phyloP scores from a whole-genome alignment of 305 asterid genomes.

The Fraxinus dipetala region DNA sequence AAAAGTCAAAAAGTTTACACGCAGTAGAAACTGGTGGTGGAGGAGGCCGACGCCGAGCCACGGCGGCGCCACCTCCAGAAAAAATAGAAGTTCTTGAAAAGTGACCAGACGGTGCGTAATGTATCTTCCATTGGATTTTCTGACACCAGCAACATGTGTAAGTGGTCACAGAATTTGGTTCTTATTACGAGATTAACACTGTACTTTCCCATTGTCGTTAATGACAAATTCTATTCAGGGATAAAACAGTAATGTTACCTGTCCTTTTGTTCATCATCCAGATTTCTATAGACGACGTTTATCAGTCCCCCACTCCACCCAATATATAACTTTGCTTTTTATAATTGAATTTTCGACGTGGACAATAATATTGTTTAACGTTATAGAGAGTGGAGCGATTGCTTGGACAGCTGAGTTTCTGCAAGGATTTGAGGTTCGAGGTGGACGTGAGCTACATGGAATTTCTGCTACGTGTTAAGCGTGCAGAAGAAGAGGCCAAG shows the following conservation, averaged over 20 bases:
- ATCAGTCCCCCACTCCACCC: slow-evolving; percentile 23
- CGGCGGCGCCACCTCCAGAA: not conserved
- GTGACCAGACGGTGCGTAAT: slow-evolving; percentile 31
- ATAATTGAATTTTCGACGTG: not conserved
- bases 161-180: slow-evolving; percentile 38
- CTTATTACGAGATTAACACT: slow-evolving; percentile 63
- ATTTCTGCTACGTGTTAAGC: slow-evolving; percentile 69
- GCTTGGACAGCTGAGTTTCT: slow-evolving; percentile 37
- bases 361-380: not conserved
- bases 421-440: slow-evolving; percentile 37
- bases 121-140: slow-evolving; percentile 74
- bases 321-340: not conserved
- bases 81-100: slow-evolving; percentile 5
- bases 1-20: slow-evolving; percentile 31
- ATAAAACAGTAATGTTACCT: slow-evolving; percentile 38
- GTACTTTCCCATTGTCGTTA: slow-evolving; percentile 33
- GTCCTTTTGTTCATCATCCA: slow-evolving; percentile 34
- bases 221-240: slow-evolving; percentile 39
- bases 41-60: not conserved
- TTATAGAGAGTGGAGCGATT: slow-evolving; percentile 52
- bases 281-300: slow-evolving; percentile 31
- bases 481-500: slow-evolving; percentile 62
- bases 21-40: slow-evolving; percentile 5
- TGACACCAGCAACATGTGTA: slow-evolving; percentile 41
- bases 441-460: slow-evolving; percentile 55